These are phyloP conservation scores for Amphibolis antarctica DNA, from an alignment of 106 monocot species.

Conservation along the genomic window DNA sequence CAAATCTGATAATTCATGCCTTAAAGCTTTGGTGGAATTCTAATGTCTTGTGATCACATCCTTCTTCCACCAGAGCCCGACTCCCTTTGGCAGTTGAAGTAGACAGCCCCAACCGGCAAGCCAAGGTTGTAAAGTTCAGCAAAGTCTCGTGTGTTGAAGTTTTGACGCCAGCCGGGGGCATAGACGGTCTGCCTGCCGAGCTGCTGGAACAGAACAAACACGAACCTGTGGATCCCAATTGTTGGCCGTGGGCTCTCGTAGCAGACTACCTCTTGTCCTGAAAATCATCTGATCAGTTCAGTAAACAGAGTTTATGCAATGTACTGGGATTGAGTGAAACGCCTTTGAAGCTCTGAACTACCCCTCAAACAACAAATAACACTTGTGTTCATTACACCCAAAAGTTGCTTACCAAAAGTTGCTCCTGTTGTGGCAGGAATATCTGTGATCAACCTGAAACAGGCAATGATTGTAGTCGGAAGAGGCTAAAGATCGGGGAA, in stretches of 20 bases:
- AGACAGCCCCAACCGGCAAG: constrained; percentile 18
- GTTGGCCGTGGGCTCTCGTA: constrained; percentile 68
- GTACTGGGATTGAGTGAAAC: neutral
- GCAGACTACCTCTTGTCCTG: constrained; percentile 58
- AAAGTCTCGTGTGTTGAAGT: constrained; percentile 24
- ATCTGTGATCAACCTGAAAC: constrained; percentile 72
- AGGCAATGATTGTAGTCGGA: neutral
- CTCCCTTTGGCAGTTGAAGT: constrained; percentile 30
- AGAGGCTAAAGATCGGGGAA: neutral
- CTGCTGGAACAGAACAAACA: constrained; percentile 66
- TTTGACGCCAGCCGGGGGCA: constrained; percentile 42
- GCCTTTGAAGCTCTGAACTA: neutral
- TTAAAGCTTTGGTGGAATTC: too few species aligned
- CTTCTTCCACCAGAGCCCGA: constrained; percentile 19
- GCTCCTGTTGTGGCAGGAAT: constrained; percentile 69
- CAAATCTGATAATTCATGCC: too few species aligned
- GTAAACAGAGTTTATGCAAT: neutral
- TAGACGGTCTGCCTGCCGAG: constrained; percentile 40
- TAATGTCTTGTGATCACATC: neutral
- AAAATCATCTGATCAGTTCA: neutral
- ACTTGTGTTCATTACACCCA: too few species aligned
- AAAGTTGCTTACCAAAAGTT: constrained; percentile 34
- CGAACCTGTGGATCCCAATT: constrained; percentile 66
- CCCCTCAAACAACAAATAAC: neutral
- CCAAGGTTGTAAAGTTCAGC: constrained; percentile 26